Conservation (phyloP, 768 basidiomycete species). For the Hemileccinum impolitum region DNA sequence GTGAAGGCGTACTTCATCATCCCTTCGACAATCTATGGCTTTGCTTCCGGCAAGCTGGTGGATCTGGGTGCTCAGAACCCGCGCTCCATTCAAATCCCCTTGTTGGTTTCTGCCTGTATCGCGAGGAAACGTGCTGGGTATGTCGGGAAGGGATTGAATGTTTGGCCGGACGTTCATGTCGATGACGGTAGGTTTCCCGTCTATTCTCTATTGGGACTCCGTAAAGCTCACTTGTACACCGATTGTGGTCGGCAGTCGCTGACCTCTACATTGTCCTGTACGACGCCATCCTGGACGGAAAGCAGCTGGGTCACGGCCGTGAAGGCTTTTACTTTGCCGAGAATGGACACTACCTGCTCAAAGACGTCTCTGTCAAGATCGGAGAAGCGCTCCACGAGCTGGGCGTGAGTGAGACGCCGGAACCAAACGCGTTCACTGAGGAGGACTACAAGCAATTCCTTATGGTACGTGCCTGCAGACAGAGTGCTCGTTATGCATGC, state of each 20-base stretch:
- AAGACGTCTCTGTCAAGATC: slow-evolving; percentile 43
- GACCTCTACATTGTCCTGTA: slow-evolving; percentile 46
- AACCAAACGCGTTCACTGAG: slow-evolving; percentile 43
- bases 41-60: slow-evolving; percentile 46
- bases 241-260: slow-evolving; percentile 13
- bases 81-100: slow-evolving; percentile 55
- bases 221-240: neutral
- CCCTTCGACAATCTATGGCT: slow-evolving; percentile 60
- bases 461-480: slow-evolving; percentile 2
- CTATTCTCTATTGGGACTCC: neutral
- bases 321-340: slow-evolving; percentile 55
- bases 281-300: slow-evolving; percentile 31
- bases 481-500: neutral
- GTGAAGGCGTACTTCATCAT: slow-evolving; percentile 41
- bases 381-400: slow-evolving; percentile 29
- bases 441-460: slow-evolving; percentile 12
- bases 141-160: slow-evolving; percentile 56
- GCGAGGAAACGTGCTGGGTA: slow-evolving; percentile 53
- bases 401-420: slow-evolving; percentile 13
- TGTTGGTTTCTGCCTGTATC: slow-evolving; percentile 41
- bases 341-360: slow-evolving; percentile 47
- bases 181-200: slow-evolving; percentile 34
- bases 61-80: slow-evolving; percentile 43
- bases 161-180: slow-evolving; percentile 61
- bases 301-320: slow-evolving; percentile 23